These are phyloP conservation scores for Epichloe baconii DNA, from an alignment of 2,329 filamentous ascomycete species.

Conservation along the genomic window DNA sequence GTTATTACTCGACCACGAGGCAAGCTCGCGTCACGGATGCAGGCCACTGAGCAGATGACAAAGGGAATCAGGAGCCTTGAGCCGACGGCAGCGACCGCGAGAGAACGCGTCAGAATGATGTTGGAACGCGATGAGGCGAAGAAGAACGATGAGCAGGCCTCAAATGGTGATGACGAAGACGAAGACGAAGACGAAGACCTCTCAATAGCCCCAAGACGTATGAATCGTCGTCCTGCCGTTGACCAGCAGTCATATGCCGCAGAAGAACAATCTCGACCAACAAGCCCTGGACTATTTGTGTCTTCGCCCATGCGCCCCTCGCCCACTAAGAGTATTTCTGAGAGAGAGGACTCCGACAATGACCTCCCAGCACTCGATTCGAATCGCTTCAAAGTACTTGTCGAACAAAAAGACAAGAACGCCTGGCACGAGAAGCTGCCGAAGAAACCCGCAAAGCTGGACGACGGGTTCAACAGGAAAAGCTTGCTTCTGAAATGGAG, in stretches of 20 bases:
- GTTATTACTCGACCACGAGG: constrained; percentile 40
- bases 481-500: constrained; percentile 22
- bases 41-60: constrained; percentile 18
- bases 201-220: constrained; percentile 27
- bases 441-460: constrained; percentile 36
- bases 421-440: constrained; percentile 51
- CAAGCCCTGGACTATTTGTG: constrained; percentile 41
- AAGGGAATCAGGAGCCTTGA: constrained; percentile 5
- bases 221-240: constrained; percentile 22
- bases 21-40: constrained; percentile 52
- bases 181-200: constrained; percentile 25
- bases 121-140: constrained; percentile 20
- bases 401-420: constrained; percentile 56
- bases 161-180: constrained; percentile 15
- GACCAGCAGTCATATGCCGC: constrained; percentile 17
- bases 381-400: constrained; percentile 55
- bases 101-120: constrained; percentile 31
- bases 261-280: constrained; percentile 12
- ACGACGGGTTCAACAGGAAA: constrained; percentile 23
- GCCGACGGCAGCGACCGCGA: constrained; percentile 18
- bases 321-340: constrained; percentile 15
- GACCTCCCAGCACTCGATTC: constrained; percentile 36
- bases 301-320: constrained; percentile 31
- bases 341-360: constrained; percentile 30
- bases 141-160: constrained; percentile 13